These are phyloP conservation scores for Cercospora beticola DNA, from an alignment of 2,329 filamentous ascomycete species.

Conservation along the genomic window DNA sequence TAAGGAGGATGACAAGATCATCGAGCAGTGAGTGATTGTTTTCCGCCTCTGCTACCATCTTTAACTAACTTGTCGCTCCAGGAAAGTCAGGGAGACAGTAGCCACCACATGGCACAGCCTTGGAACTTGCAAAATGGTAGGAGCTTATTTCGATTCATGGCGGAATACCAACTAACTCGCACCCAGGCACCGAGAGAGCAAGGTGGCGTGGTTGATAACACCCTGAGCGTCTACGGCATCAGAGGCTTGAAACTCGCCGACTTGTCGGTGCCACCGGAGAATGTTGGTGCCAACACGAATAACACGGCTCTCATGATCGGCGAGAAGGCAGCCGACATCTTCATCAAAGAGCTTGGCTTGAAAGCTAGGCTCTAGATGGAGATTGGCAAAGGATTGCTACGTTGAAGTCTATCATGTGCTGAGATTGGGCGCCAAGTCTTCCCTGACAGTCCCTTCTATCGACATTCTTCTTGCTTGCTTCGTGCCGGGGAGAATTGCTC, in stretches of 20 bases:
- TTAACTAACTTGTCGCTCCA: neutral
- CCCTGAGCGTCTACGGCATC: constrained; percentile 43
- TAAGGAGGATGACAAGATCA: constrained; percentile 39
- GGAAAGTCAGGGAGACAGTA: constrained; percentile 36
- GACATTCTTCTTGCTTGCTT: neutral
- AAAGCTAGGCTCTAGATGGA: constrained; percentile 15
- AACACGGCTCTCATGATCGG: constrained; percentile 47
- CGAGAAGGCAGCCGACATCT: constrained; percentile 44
- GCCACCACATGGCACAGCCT: constrained; percentile 44
- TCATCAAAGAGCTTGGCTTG: constrained; percentile 42
- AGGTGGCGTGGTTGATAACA: constrained; percentile 42
- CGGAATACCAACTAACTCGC: constrained; percentile 36
- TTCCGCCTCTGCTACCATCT: neutral
- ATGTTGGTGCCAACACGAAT: constrained; percentile 49
- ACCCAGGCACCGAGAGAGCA: constrained; percentile 39
- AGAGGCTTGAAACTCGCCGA: constrained; percentile 45
- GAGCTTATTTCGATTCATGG: neutral
- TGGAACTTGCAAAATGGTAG: constrained; percentile 9
- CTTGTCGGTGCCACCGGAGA: constrained; percentile 43
- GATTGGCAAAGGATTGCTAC: neutral
- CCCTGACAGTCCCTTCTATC: neutral
- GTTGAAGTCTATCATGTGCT: neutral
- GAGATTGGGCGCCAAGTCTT: neutral
- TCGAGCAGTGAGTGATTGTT: constrained; percentile 42
- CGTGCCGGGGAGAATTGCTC: neutral